Evolutionary conservation across 208 protist genomes (phyloP).

Genomic region (Trypanosomatidae sp.): DNA sequence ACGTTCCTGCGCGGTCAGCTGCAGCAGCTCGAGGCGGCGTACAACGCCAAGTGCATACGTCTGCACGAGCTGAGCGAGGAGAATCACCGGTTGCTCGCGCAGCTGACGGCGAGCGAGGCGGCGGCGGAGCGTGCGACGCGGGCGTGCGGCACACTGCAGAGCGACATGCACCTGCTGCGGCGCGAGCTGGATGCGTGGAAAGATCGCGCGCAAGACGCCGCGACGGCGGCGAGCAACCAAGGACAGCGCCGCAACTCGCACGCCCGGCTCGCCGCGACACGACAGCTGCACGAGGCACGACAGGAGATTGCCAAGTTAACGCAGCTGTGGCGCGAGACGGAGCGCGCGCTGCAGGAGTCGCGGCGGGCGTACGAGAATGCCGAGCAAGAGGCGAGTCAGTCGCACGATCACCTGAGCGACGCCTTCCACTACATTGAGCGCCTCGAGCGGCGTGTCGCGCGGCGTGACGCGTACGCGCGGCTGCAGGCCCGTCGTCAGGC

Average conservation of each 20-base stretch:
- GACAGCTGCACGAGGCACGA: conserved; percentile 30
- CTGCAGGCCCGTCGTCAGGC: conserved; percentile 18
- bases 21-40: conserved; percentile 74
- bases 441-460: conserved; percentile 63
- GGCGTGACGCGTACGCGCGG: conserved; percentile 48
- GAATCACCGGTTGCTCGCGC: conserved; percentile 20
- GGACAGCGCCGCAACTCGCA: conserved; percentile 9
- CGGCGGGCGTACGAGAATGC: conserved; percentile 60
- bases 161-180: conserved; percentile 28
- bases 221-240: conserved; percentile 12
- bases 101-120: conserved; percentile 23
- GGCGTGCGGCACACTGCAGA: conserved; percentile 17
- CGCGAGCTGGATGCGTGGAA: conserved; percentile 67
- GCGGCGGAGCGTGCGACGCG: conserved; percentile 10
- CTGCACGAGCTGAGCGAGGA: conserved; percentile 69
- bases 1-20: conserved; percentile 65
- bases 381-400: conserved; percentile 53
- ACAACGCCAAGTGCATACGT: conserved; percentile 68
- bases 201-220: conserved; percentile 18
- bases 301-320: conserved; percentile 43
- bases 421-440: conserved; percentile 76
- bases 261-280: conserved; percentile 6
- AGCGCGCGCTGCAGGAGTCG: conserved; percentile 64
- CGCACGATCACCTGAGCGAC: conserved; percentile 67
- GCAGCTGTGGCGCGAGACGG: conserved; percentile 77